Conservation (phyloP, 495 filamentous ascomycete species). For the Cryomyces minteri region DNA sequence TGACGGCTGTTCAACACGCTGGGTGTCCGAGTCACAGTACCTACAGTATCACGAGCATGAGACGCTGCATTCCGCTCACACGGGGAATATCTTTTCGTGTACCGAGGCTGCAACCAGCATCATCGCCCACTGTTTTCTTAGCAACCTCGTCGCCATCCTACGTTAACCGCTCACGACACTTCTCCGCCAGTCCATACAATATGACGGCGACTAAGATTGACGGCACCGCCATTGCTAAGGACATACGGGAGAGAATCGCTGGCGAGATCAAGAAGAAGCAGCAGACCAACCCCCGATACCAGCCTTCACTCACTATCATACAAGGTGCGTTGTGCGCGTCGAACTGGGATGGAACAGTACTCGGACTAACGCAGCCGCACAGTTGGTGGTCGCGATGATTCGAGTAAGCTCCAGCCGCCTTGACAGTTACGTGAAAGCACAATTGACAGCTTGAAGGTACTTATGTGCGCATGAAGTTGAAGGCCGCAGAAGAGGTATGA, state of each 20-base stretch:
- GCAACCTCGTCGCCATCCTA: not conserved
- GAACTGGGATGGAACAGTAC: constrained; percentile 2
- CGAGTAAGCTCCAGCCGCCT: constrained; percentile 39
- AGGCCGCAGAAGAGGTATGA: constrained; percentile 82
- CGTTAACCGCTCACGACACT: constrained; percentile 12
- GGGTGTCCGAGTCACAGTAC: no score
- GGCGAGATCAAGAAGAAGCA: constrained; percentile 66
- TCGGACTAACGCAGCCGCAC: constrained; percentile 1
- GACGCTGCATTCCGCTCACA: no score
- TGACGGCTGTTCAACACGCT: no score
- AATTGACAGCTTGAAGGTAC: constrained; percentile 38
- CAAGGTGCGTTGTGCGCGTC: constrained; percentile 40
- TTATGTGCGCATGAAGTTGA: constrained; percentile 99
- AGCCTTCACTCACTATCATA: constrained; percentile 77
- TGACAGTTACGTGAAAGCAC: not conserved
- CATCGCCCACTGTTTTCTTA: no score
- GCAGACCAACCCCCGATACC: constrained; percentile 63
- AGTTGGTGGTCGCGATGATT: constrained; percentile 86
- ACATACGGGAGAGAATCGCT: constrained; percentile 62
- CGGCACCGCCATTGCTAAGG: constrained; percentile 84
- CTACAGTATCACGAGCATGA: no score
- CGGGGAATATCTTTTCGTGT: no score
- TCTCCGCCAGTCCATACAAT: constrained; percentile 30
- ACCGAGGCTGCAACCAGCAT: no score
- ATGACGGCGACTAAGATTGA: constrained; percentile 90